Percentiles rank a stretch among this genome's conserved stretches.
Evolutionary conservation across 2,329 filamentous ascomycete species (phyloP).

Genomic region (Botrytis aclada): DNA sequence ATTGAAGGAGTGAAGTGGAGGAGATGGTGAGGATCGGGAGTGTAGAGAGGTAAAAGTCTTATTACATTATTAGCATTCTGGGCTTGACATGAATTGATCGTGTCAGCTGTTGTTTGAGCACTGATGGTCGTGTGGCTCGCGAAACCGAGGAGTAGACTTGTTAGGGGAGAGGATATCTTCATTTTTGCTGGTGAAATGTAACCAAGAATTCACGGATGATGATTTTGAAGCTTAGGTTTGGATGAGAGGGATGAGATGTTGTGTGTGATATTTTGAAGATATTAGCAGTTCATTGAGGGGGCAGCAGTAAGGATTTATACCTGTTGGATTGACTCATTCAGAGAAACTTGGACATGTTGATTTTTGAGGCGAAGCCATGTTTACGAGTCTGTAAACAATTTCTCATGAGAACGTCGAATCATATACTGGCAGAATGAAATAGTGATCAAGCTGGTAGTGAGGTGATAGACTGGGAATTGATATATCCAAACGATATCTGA

Average conservation of each 20-base stretch:
- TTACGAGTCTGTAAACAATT: background rate
- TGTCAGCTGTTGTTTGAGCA: background rate
- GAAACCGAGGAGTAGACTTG: background rate
- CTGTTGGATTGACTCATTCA: background rate
- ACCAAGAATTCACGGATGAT: fast-evolving
- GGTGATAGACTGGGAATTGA: background rate
- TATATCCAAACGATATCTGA: background rate
- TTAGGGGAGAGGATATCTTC: background rate
- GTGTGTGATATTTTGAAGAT: background rate
- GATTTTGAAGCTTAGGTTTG: background rate
- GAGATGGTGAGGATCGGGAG: too few species aligned
- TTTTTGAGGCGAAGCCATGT: background rate
- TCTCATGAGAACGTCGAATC: background rate
- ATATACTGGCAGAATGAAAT: background rate
- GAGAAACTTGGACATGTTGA: fast-evolving
- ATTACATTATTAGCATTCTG: background rate
- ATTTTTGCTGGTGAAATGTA: background rate
- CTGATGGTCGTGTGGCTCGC: background rate
- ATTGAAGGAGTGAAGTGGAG: background rate
- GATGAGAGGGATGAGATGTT: background rate
- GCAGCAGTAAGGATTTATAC: background rate
- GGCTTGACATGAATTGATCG: background rate
- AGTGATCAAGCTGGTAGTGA: background rate
- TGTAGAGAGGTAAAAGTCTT: fast-evolving
- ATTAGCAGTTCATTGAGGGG: too few species aligned